phyloP scores from a whole-genome alignment of 768 basidiomycete genomes.

The Mycena maculata region DNA sequence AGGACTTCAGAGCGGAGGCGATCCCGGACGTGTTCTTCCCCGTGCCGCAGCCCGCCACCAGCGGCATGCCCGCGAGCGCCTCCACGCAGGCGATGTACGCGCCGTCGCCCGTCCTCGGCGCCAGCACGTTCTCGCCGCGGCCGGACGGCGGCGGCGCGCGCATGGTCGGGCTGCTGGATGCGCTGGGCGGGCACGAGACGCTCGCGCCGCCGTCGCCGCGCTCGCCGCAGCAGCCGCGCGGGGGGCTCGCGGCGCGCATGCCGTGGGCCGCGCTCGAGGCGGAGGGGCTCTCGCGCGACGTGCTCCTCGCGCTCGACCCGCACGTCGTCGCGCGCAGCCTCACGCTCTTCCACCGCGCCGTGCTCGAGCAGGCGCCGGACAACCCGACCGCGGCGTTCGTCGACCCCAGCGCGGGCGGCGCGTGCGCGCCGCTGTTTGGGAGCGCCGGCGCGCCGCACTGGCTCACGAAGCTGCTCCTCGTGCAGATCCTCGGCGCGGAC shows the following conservation, averaged over 20 bases:
- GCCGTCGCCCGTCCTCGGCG: conserved; percentile 60
- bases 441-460: conserved; percentile 81
- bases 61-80: conserved; percentile 53
- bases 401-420: conserved; percentile 44
- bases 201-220: conserved; percentile 33
- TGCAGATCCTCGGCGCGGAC: conserved; percentile 77
- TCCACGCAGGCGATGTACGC: conserved; percentile 67
- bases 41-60: conserved; percentile 36
- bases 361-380: conserved; percentile 63
- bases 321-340: conserved; percentile 73
- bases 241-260: conserved; percentile 33
- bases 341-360: conserved; percentile 66
- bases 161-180: conserved; percentile 59
- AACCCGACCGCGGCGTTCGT: conserved; percentile 62
- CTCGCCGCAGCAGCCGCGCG: conserved; percentile 32
- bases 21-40: conserved; percentile 56
- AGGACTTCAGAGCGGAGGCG: conserved; percentile 63
- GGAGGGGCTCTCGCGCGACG: conserved; percentile 76
- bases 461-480: conserved; percentile 78
- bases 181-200: conserved; percentile 44
- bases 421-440: conserved; percentile 64
- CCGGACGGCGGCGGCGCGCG: conserved; percentile 52
- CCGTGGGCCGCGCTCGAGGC: conserved; percentile 67
- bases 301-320: conserved; percentile 73
- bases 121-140: conserved; percentile 65